A percentile compares a stretch with the other conserved stretches of the same genome.
Evolutionary conservation across 192 early-diverging fungal species (phyloP).

Genomic region (Nowakowskiella sp.): DNA sequence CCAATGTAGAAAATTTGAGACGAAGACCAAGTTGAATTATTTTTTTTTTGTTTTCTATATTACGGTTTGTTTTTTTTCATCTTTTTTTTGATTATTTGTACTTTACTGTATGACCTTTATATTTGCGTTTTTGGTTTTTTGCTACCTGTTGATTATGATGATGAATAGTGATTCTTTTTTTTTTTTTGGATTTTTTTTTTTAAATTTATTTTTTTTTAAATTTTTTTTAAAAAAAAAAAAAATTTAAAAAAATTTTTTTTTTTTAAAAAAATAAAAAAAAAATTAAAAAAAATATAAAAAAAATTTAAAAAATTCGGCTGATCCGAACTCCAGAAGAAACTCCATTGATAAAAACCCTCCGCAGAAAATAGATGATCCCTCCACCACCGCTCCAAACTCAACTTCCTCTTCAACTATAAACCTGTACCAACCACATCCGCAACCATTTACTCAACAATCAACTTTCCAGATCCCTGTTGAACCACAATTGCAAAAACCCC

Average conservation of each 20-base stretch:
- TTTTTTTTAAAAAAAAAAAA: slow-evolving; percentile 5
- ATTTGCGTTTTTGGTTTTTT: slow-evolving; percentile 34
- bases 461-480: too few species aligned
- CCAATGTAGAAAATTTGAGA: too few species aligned
- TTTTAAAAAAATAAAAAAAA: neutral
- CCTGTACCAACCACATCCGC: too few species aligned
- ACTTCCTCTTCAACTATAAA: too few species aligned
- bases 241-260: neutral
- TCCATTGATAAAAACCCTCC: too few species aligned
- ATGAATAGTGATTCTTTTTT: neutral
- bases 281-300: too few species aligned
- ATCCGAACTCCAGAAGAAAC: too few species aligned
- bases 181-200: neutral
- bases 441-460: too few species aligned
- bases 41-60: neutral
- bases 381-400: too few species aligned
- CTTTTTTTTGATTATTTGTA: neutral
- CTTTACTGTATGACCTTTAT: slow-evolving; percentile 4
- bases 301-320: neutral
- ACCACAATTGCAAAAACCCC: too few species aligned
- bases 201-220: neutral
- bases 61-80: too few species aligned
- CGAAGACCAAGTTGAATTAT: neutral
- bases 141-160: slow-evolving; percentile 17
- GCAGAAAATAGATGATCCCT: too few species aligned